Percentiles rank a stretch among this genome's conserved stretches.
Conservation (phyloP, 192 early-diverging fungal species). For the Coemansia furcata region DNA sequence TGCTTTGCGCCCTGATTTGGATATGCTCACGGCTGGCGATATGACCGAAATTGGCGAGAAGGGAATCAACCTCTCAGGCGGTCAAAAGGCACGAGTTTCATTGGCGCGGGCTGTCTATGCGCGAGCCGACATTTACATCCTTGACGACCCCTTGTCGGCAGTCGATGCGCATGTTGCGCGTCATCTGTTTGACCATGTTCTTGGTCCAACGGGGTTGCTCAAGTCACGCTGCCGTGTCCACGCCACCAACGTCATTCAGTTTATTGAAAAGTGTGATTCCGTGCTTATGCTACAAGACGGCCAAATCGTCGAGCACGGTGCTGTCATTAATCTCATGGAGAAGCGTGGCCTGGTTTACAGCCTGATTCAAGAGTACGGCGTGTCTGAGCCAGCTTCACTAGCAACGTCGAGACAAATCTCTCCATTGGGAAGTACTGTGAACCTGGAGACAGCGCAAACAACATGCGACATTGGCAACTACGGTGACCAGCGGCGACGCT, state of each 20-base stretch:
- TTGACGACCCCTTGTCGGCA: slow-evolving; percentile 60
- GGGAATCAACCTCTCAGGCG: slow-evolving; percentile 90
- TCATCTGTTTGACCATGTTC: slow-evolving; percentile 83
- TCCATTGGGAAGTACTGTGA: background rate
- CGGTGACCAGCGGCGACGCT: slow-evolving; percentile 16
- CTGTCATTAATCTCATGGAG: slow-evolving; percentile 65
- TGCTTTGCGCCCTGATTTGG: slow-evolving; percentile 80
- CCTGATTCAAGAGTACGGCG: slow-evolving; percentile 75
- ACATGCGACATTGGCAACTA: background rate
- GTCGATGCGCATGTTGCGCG: slow-evolving; percentile 77
- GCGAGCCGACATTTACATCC: slow-evolving; percentile 84
- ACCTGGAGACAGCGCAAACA: background rate
- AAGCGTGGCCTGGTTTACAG: slow-evolving; percentile 59
- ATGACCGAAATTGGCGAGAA: slow-evolving; percentile 90
- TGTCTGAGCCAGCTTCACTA: slow-evolving; percentile 2
- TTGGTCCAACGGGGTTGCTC: slow-evolving; percentile 85
- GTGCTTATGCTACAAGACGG: slow-evolving; percentile 80
- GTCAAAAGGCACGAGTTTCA: slow-evolving; percentile 74
- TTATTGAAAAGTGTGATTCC: slow-evolving; percentile 63
- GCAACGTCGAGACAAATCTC: slow-evolving; percentile 3
- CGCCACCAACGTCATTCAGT: slow-evolving; percentile 82
- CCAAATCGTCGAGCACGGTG: slow-evolving; percentile 64
- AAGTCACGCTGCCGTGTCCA: slow-evolving; percentile 75
- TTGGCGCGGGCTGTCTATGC: slow-evolving; percentile 82
- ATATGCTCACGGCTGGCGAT: slow-evolving; percentile 85